A percentile compares a stretch with the other conserved stretches of the same genome.
Evolutionary conservation across 352 stramenopile genomes (phyloP).

Genomic region (Globisporangium uncinulatum): DNA sequence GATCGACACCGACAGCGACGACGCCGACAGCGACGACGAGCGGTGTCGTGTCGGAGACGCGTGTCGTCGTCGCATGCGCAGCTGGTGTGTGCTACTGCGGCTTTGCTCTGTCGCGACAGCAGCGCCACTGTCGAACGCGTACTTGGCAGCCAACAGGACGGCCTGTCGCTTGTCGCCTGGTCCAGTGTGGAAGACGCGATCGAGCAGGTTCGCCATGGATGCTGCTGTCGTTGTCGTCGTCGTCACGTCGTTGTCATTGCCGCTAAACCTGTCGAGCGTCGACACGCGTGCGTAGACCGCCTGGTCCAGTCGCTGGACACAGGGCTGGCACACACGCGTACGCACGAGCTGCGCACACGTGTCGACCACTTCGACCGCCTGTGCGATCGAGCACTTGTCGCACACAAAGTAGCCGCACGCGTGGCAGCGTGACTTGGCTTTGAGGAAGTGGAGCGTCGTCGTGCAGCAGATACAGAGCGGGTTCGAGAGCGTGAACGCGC

Average conservation of each 20-base stretch:
- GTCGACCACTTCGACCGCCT: constrained; percentile 26
- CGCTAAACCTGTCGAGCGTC: not conserved
- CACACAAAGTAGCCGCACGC: constrained; percentile 50
- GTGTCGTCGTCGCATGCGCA: not conserved
- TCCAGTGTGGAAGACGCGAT: constrained; percentile 22
- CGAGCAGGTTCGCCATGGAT: constrained; percentile 14
- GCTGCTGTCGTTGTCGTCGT: constrained; percentile 1
- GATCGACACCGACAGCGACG: not conserved
- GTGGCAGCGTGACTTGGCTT: constrained; percentile 31
- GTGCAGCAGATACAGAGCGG: constrained; percentile 37
- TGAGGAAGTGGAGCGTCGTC: constrained; percentile 26
- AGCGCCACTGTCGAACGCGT: constrained; percentile 33
- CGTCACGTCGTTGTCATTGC: too few species aligned
- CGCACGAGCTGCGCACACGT: constrained; percentile 23
- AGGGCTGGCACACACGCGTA: constrained; percentile 37
- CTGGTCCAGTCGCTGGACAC: constrained; percentile 37
- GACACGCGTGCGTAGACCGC: constrained; percentile 25
- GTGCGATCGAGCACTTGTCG: constrained; percentile 34
- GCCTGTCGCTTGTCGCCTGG: constrained; percentile 9
- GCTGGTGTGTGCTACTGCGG: not conserved
- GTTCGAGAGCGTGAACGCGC: constrained; percentile 20
- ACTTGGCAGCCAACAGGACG: constrained; percentile 41
- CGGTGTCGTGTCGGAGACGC: not conserved
- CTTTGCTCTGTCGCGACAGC: not conserved
- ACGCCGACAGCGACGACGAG: constrained; percentile 6